Evolutionary conservation across 768 basidiomycete species (phyloP), one percentile per base, ranked within the genome.

Genomic region (Lactifluus volemus): DNA sequence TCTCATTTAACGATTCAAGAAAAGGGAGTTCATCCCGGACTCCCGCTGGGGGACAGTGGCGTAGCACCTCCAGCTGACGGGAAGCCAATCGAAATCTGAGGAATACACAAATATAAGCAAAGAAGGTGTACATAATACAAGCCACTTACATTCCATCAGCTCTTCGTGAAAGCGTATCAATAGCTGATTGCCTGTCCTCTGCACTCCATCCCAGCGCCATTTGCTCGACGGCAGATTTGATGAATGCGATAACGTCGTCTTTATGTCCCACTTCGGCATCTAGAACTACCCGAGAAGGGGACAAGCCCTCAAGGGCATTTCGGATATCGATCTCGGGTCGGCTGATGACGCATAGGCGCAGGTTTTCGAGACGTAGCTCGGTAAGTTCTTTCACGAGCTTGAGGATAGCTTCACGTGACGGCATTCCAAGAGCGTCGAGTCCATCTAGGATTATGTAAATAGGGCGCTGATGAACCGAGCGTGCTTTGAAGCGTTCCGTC

Each of bases 71-170:
- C 1, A 60, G 44, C 15, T 60, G 39, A 19, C 21, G 48, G 8
- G 5, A 19, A 3, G 47, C 59, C 39, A 44, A 60, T 1, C 52
- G 52, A 53, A 60, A 60, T 45, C 59, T 60, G 47, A 9, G 12
- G 15, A 51, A 30, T 55, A 19, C 39, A 15, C 38, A 21, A 1
- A 25, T 21, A 32, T 29, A 32, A 49, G 14, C 9, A n/a, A 10
- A 0, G 34, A 19, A 9, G 2, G 36, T n/a, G 9, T 10, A 6
- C 7, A n/a, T 17, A 5, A 11, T 25, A 14, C 14, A 0, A 44
- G 15, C 32, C 8, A 6, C 59, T 52, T 47, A 60, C 59, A 60
- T 55, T 10, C 59, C 59, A 41, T 60, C 39, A 1, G 59, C 59
- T 14, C 29, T 10, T n/a, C 30, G 21, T 8, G 59, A 29, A 1